These are phyloP conservation scores for Exophiala sideris DNA, from an alignment of 2,329 filamentous ascomycete species.

Conservation along the genomic window DNA sequence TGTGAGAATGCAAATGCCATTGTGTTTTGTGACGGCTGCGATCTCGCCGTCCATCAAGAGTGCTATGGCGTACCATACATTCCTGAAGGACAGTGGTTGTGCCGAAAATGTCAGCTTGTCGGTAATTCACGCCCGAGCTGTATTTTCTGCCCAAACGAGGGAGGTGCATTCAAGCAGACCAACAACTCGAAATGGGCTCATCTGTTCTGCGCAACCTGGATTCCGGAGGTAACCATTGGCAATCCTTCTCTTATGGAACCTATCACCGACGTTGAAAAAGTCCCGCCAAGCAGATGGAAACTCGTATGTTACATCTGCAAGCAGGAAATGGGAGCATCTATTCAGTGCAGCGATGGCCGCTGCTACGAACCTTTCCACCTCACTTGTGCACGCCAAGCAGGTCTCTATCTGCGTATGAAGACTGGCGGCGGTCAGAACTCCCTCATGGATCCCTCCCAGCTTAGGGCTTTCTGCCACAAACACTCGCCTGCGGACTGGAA, in stretches of 20 bases:
- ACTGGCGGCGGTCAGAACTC: conserved; percentile 75
- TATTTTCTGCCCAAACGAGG: conserved; percentile 97
- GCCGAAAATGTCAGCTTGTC: conserved; percentile 92
- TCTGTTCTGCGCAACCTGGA: conserved; percentile 95
- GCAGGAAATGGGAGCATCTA: conserved; percentile 96
- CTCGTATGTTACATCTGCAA: conserved; percentile 94
- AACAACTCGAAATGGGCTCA: conserved; percentile 96
- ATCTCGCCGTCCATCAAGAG: conserved; percentile 95
- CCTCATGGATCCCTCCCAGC: conserved; percentile 72
- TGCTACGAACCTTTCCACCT: conserved; percentile 98
- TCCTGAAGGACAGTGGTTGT: conserved; percentile 96
- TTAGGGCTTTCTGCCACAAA: conserved; percentile 95
- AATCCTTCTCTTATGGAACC: conserved; percentile 98
- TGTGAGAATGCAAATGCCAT: conserved; percentile 99
- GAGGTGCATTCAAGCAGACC: conserved; percentile 97
- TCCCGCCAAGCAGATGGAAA: conserved; percentile 91
- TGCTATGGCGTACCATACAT: conserved; percentile 99
- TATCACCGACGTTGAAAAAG: conserved; percentile 95
- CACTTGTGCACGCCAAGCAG: conserved; percentile 84
- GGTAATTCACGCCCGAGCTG: conserved; percentile 89
- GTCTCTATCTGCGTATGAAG: conserved; percentile 94
- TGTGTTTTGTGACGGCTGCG: conserved; percentile 97
- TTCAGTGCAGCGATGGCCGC: conserved; percentile 95
- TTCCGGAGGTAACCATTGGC: conserved; percentile 90
- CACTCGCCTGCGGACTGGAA: conserved; percentile 89